Evolutionary conservation across 371 early-diverging fungal genomes (phyloP), one percentile per base, ranked within the genome.

Genomic region (Actinomortierella wolfii): DNA sequence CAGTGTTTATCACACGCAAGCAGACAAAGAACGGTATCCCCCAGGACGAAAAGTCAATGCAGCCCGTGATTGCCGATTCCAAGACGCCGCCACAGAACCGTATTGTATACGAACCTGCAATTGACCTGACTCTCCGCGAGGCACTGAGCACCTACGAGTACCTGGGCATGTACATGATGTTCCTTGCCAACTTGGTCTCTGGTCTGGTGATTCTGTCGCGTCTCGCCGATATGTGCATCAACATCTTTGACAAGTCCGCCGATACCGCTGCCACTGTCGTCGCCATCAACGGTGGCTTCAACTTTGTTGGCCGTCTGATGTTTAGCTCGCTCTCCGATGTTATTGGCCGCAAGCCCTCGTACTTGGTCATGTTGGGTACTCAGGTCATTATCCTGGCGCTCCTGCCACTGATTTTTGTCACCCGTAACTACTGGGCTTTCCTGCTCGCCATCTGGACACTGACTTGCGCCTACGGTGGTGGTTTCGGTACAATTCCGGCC

Each of bases 401-500:
- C 59, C 57, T 89, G 24, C 81, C 85, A 3, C 52, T 77, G 51
- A 76, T 81, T 39, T 79, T 85, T 53, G 61, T 68, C 55, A 54
- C 68, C 34, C 76, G 76, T 47, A 70, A 60, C 63, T 86, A 83
- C 74, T 74, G 80, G 78, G 78, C 77, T 2, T 86, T 83, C 73
- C 60, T 86, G 20, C 47, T 70, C 26, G 67, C 79, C 24, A 67
- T 83, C 49, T 84, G 83, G 80, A 63, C 77, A 6, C 62, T 82
- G 24, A 82, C 83, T 6, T 64, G 79, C n/a, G 83, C 81, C 75
- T 85, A 85, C 39, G 86, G 86, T 24, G 84, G 83, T 18, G 89
- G 87, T 8, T 87, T 86, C 47, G 89, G 87, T 20, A 80, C 86
- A 63, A 87, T 89, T 45, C 89, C 88, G 0, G 87, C 88, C 6